Evolutionary conservation across 1,139 yeast species (phyloP).

Genomic region (Keqinozyma sinolaborantium): DNA sequence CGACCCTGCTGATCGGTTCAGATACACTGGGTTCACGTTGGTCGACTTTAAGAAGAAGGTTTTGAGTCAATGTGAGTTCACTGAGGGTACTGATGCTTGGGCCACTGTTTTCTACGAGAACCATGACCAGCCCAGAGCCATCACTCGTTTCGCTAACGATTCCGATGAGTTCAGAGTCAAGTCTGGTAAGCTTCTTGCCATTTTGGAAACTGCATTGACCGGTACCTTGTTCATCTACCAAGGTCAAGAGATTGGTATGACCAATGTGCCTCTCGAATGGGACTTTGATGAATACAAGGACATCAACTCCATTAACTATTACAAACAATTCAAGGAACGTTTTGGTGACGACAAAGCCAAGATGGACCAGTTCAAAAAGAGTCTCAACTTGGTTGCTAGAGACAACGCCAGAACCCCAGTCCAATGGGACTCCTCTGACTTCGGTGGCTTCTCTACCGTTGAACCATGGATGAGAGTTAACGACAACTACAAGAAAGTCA

Average conservation of each 20-base stretch:
- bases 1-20: constrained; percentile 31
- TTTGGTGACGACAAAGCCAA: constrained; percentile 29
- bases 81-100: constrained; percentile 55
- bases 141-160: constrained; percentile 50
- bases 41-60: constrained; percentile 44
- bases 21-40: constrained; percentile 32
- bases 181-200: constrained; percentile 48
- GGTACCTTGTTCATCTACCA: constrained; percentile 61
- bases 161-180: constrained; percentile 22
- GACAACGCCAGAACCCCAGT: constrained; percentile 60
- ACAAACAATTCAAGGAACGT: constrained; percentile 26
- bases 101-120: constrained; percentile 53
- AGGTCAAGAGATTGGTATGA: constrained; percentile 62
- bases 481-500: constrained; percentile 46
- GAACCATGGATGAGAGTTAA: constrained; percentile 57
- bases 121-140: constrained; percentile 57
- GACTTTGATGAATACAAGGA: constrained; percentile 50
- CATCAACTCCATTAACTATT: constrained; percentile 44
- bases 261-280: constrained; percentile 44
- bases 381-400: constrained; percentile 37
- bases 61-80: constrained; percentile 24
- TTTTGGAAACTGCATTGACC: constrained; percentile 44
- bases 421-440: constrained; percentile 49
- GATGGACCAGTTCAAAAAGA: constrained; percentile 28
- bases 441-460: constrained; percentile 49